These are phyloP conservation scores for Henckelia pumila DNA, from an alignment of 257 asterid genomes.

Conservation along the genomic window DNA sequence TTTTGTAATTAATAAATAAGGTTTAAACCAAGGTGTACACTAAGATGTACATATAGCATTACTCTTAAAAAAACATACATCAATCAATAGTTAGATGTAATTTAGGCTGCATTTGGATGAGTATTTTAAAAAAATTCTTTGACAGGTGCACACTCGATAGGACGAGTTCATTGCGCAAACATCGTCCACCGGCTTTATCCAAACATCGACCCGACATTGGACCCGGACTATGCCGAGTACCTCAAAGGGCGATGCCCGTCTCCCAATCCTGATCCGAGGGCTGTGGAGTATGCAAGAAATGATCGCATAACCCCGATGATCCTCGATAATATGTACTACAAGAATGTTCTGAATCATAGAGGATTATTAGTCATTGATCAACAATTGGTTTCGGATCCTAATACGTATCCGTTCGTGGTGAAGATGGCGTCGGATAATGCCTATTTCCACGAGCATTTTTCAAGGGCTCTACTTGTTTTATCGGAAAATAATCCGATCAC, in stretches of 20 bases:
- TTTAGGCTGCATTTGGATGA: too few species aligned
- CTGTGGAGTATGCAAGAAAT: constrained; percentile 53
- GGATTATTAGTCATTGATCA: constrained; percentile 59
- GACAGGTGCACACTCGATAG: constrained; percentile 76
- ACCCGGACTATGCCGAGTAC: constrained; percentile 48
- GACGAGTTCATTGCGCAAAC: constrained; percentile 71
- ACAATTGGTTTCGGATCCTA: constrained; percentile 52
- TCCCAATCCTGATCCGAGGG: constrained; percentile 45
- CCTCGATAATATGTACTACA: constrained; percentile 69
- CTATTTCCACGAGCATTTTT: constrained; percentile 62
- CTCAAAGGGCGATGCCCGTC: constrained; percentile 67
- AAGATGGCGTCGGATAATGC: constrained; percentile 74
- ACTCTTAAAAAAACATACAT: too few species aligned
- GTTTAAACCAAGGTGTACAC: too few species aligned
- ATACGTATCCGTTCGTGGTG: constrained; percentile 57
- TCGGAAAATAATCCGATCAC: constrained; percentile 72
- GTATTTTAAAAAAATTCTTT: too few species aligned
- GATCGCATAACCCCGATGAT: constrained; percentile 61
- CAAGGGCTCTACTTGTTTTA: constrained; percentile 49
- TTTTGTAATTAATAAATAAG: too few species aligned
- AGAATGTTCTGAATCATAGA: constrained; percentile 49
- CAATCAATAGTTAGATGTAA: too few species aligned
- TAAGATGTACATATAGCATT: too few species aligned
- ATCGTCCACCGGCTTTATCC: constrained; percentile 72
- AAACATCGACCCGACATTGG: constrained; percentile 52